Conservation (phyloP, 192 early-diverging fungal species). For the Coemansia sp. region DNA sequence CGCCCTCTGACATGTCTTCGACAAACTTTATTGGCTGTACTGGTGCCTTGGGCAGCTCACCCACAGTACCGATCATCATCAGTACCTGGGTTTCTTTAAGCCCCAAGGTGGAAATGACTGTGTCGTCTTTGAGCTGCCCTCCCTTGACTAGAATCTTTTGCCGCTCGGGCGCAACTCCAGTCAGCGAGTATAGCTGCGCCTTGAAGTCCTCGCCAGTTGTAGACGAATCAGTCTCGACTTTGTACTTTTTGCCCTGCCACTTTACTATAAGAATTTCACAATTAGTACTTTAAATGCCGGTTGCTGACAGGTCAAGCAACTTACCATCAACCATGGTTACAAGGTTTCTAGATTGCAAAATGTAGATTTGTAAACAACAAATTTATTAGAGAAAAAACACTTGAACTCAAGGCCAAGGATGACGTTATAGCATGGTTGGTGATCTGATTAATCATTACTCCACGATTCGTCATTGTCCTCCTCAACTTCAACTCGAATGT, state of each 20-base stretch:
- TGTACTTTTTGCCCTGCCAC: slow-evolving; percentile 87
- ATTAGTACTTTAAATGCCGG: too few relatives aligned
- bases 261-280: slow-evolving; percentile 71
- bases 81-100: slow-evolving; percentile 66
- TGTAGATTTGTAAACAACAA: too few relatives aligned
- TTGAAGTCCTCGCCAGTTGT: slow-evolving; percentile 82
- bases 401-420: too few relatives aligned
- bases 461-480: not conserved
- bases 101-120: slow-evolving; percentile 68
- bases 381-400: too few relatives aligned
- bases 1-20: slow-evolving; percentile 89
- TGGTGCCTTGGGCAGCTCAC: slow-evolving; percentile 87
- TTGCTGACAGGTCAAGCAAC: too few relatives aligned
- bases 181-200: slow-evolving; percentile 83
- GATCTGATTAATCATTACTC: not conserved
- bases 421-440: too few relatives aligned
- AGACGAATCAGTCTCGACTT: slow-evolving; percentile 69
- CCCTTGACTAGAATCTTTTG: slow-evolving; percentile 96
- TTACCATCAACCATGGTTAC: too few relatives aligned
- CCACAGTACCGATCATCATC: slow-evolving; percentile 96
- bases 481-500: not conserved
- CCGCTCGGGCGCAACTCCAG: slow-evolving; percentile 85
- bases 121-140: slow-evolving; percentile 86
- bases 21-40: slow-evolving; percentile 68
- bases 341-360: too few relatives aligned